These are phyloP conservation scores for Clavulina sp. DNA, from an alignment of 768 basidiomycete genomes.

Conservation along the genomic window DNA sequence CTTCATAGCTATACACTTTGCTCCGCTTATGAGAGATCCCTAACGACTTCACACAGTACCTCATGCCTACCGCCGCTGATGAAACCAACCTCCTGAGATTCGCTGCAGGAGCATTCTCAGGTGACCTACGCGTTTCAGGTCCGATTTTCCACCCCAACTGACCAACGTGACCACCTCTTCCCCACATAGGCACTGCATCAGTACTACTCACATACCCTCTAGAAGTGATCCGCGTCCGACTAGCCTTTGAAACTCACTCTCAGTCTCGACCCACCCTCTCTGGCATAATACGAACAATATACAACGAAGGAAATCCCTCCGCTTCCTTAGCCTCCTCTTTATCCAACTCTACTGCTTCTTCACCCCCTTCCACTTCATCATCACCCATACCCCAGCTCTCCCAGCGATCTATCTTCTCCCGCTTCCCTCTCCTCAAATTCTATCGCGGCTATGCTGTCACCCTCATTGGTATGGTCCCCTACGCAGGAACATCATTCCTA, in stretches of 20 bases:
- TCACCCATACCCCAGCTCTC: conserved; percentile 16
- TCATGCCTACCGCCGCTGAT: conserved; percentile 68
- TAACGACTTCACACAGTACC: conserved; percentile 29
- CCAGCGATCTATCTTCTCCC: conserved; percentile 27
- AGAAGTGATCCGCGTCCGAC: conserved; percentile 85
- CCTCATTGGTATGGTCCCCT: conserved; percentile 81
- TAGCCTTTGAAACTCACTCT: conserved; percentile 66
- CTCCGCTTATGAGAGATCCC: neutral
- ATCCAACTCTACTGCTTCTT: conserved; percentile 14
- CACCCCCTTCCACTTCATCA: conserved; percentile 12
- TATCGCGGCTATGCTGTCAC: conserved; percentile 97
- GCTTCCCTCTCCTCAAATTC: conserved; percentile 69
- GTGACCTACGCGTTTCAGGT: conserved; percentile 27
- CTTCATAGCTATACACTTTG: neutral
- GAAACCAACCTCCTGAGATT: conserved; percentile 73
- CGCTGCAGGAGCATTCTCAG: conserved; percentile 72
- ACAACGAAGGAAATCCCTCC: conserved; percentile 36
- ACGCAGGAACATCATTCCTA: conserved; percentile 88
- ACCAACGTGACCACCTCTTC: neutral
- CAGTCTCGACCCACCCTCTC: conserved; percentile 25
- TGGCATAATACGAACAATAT: conserved; percentile 35
- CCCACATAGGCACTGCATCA: conserved; percentile 52
- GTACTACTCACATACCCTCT: conserved; percentile 90
- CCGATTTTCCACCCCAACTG: conserved; percentile 2
- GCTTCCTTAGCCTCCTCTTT: conserved; percentile 13